These are phyloP conservation scores for Phytophthora sojae DNA, from an alignment of 352 stramenopile species.

Conservation along the genomic window DNA sequence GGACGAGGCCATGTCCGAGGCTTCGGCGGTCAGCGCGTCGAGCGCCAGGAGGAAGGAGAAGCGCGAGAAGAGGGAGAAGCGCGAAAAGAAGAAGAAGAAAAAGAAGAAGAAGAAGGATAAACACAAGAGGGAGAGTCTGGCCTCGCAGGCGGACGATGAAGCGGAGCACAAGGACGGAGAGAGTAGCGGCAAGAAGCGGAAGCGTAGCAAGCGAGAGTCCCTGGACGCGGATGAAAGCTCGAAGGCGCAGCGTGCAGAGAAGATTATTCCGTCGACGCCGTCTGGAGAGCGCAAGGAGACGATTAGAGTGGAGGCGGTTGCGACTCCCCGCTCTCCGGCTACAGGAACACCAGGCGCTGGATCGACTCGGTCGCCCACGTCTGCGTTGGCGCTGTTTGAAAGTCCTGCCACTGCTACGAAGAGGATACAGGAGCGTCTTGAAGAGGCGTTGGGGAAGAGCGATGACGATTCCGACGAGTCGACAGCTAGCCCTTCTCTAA, in stretches of 20 bases:
- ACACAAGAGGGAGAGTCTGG: constrained; percentile 40
- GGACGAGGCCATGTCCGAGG: constrained; percentile 47
- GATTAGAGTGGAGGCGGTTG: background rate
- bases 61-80: constrained; percentile 63
- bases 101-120: constrained; percentile 56
- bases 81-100: constrained; percentile 65
- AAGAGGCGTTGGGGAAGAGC: constrained; percentile 59
- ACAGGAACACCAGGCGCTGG: constrained; percentile 4
- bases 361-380: constrained; percentile 14
- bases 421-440: constrained; percentile 56
- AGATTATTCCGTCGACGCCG: constrained; percentile 14
- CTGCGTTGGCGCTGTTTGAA: constrained; percentile 44
- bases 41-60: constrained; percentile 61
- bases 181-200: constrained; percentile 28
- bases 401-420: constrained; percentile 54
- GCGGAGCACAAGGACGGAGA: constrained; percentile 31
- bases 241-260: constrained; percentile 4
- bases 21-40: constrained; percentile 40
- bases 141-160: constrained; percentile 29
- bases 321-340: background rate
- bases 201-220: constrained; percentile 38
- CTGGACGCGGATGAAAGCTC: constrained; percentile 15
- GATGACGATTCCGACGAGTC: constrained; percentile 54
- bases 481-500: constrained; percentile 15
- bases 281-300: constrained; percentile 4